A percentile compares a stretch with the other conserved stretches of the same genome.
Evolutionary conservation across 164 flowering plant genomes (phyloP).

Genomic region (Chimonanthus praecox): DNA sequence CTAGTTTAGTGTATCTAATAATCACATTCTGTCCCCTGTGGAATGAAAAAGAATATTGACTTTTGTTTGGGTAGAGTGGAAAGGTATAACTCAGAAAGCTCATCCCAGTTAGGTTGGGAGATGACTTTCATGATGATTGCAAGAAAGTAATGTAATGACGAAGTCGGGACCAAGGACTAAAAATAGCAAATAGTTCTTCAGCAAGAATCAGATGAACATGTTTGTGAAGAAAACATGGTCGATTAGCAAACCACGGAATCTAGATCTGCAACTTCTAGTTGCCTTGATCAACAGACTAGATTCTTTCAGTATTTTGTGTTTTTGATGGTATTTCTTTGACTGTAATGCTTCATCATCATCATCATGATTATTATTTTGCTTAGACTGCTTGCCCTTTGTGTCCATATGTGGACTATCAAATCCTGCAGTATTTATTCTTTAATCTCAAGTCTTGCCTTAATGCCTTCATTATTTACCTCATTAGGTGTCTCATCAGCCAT

Average conservation of each 20-base stretch:
- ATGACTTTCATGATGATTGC: not conserved
- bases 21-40: no score
- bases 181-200: not conserved
- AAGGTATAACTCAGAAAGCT: no score
- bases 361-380: not conserved
- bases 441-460: not conserved
- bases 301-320: no score
- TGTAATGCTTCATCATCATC: no score
- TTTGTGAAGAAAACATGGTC: not conserved
- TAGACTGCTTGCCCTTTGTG: not conserved
- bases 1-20: no score
- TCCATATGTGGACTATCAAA: not conserved
- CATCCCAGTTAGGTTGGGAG: no score
- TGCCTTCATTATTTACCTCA: constrained; percentile 16
- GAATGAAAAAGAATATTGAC: no score
- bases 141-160: not conserved
- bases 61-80: no score
- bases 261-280: not conserved
- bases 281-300: no score
- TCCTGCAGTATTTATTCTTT: not conserved
- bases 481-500: constrained; percentile 52
- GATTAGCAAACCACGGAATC: not conserved
- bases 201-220: not conserved
- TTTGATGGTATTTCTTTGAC: no score
- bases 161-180: not conserved